A percentile compares a stretch with the other conserved stretches of the same genome.
Evolutionary conservation across 257 asterid genomes (phyloP).

Genomic region (Anisodus tanguticus): DNA sequence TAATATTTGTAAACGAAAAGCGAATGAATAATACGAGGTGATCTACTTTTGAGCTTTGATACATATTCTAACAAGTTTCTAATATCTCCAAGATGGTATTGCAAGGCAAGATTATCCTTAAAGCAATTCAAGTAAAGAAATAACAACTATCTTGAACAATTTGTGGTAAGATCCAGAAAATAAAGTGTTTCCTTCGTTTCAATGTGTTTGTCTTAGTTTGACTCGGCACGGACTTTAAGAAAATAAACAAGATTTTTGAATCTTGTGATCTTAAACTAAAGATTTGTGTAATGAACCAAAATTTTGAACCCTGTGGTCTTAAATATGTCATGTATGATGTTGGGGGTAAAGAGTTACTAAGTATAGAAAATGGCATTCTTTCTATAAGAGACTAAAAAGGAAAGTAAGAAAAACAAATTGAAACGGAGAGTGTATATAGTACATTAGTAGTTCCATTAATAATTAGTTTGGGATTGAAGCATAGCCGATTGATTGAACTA

Average conservation of each 20-base stretch:
- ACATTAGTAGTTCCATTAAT: constrained; percentile 13
- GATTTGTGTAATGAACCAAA: no score
- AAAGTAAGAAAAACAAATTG: no score
- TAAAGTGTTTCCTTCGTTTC: neutral
- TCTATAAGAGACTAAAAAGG: no score
- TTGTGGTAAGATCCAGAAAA: neutral
- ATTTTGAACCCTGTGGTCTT: no score
- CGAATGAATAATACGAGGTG: neutral
- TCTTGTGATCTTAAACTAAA: no score
- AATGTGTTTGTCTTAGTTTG: no score
- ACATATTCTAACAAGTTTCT: neutral
- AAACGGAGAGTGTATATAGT: neutral
- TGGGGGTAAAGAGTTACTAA: no score
- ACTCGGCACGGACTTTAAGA: no score
- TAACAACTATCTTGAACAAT: neutral
- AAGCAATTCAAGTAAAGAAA: constrained; percentile 2
- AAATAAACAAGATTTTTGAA: no score
- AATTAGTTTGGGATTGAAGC: neutral
- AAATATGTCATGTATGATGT: no score
- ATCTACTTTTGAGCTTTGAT: neutral
- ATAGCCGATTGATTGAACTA: neutral
- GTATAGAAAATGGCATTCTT: no score
- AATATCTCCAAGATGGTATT: neutral
- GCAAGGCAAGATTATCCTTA: neutral
- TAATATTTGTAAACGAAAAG: neutral